These are phyloP conservation scores for Solanum tarijense DNA, from an alignment of 257 asterid species.

Conservation along the genomic window DNA sequence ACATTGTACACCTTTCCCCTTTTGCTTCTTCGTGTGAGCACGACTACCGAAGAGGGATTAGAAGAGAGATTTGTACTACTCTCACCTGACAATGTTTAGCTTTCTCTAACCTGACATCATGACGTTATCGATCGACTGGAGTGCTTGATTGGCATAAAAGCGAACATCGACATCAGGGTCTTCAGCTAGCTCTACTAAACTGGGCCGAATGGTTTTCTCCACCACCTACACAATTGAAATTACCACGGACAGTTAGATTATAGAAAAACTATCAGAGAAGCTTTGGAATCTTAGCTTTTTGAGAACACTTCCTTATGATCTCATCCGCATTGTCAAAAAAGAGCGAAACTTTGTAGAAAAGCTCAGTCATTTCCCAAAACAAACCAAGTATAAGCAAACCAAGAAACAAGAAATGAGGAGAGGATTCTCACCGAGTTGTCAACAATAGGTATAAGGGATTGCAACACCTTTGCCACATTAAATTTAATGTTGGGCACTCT, in stretches of 20 bases:
- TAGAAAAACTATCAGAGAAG: neutral
- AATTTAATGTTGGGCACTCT: constrained; percentile 67
- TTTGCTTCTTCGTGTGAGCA: neutral
- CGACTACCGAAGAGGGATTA: neutral
- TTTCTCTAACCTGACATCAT: constrained; percentile 45
- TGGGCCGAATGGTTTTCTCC: constrained; percentile 49
- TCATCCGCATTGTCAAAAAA: neutral
- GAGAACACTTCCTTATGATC: neutral
- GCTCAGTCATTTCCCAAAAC: neutral
- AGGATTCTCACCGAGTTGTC: constrained; percentile 43
- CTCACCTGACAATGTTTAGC: neutral
- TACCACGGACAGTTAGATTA: neutral
- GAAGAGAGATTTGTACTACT: neutral
- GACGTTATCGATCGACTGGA: constrained; percentile 42
- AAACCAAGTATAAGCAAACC: neutral
- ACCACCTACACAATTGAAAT: constrained; percentile 26
- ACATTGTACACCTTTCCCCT: neutral
- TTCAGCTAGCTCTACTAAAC: constrained; percentile 52
- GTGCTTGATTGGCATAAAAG: constrained; percentile 49
- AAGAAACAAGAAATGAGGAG: neutral
- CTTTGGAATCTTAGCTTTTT: neutral
- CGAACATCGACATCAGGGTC: constrained; percentile 79
- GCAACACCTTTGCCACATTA: constrained; percentile 68
- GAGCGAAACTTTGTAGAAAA: neutral
- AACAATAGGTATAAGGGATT: constrained; percentile 51